Evolutionary conservation across 2,329 filamentous ascomycete species (phyloP).

Genomic region (Hymenoscyphus linearis): DNA sequence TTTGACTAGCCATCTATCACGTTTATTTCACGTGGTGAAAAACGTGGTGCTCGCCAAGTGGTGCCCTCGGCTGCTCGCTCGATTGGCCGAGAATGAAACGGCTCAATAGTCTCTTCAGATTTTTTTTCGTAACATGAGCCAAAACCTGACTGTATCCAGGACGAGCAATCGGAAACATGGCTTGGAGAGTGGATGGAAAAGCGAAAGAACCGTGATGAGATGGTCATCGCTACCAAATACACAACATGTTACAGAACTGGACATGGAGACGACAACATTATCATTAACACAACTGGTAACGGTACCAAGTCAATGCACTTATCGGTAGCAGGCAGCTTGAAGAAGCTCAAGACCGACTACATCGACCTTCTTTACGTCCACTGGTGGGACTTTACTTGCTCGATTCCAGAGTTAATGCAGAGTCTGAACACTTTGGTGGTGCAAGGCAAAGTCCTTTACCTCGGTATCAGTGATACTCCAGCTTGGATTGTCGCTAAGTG

Average conservation of each 20-base stretch:
- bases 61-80: too few relatives aligned
- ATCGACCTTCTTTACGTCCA: conserved; percentile 63
- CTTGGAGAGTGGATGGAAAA: conserved; percentile 67
- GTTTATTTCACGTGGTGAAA: too few relatives aligned
- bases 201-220: conserved; percentile 54
- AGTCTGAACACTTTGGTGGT: conserved; percentile 55
- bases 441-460: conserved; percentile 59
- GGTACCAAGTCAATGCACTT: conserved; percentile 54
- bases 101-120: too few relatives aligned
- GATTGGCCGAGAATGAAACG: too few relatives aligned
- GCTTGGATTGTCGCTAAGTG: conserved; percentile 64
- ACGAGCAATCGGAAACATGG: conserved; percentile 57
- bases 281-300: conserved; percentile 52
- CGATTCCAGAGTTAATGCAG: conserved; percentile 64
- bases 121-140: too few relatives aligned
- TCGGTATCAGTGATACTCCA: conserved; percentile 64
- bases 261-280: conserved; percentile 27
- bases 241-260: conserved; percentile 31
- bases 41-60: too few relatives aligned
- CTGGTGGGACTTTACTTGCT: conserved; percentile 64
- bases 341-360: conserved; percentile 61
- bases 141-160: conserved; percentile 41
- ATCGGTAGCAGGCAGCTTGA: conserved; percentile 51
- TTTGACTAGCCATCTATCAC: conserved; percentile 27
- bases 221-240: conserved; percentile 64